Evolutionary conservation across 257 asterid species (phyloP).

Genomic region (Ehretia macrophylla): DNA sequence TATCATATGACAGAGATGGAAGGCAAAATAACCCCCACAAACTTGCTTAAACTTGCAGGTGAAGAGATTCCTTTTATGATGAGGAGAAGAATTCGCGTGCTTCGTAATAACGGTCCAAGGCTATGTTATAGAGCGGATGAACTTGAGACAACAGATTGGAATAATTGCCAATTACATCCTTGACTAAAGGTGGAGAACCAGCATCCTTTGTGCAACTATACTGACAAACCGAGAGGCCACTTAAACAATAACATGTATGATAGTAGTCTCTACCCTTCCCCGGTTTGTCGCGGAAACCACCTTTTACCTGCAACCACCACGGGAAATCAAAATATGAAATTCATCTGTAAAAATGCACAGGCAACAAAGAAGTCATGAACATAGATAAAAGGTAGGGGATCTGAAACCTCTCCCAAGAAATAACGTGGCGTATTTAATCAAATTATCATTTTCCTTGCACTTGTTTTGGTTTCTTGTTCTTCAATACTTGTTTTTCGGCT

Average conservation of each 20-base stretch:
- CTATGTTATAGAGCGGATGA: slow-evolving; percentile 73
- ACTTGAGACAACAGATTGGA: slow-evolving; percentile 69
- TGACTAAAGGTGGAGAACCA: slow-evolving; percentile 56
- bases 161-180: slow-evolving; percentile 72
- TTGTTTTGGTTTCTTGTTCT: no score
- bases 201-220: slow-evolving; percentile 38
- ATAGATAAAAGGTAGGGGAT: neutral
- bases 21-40: neutral
- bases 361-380: neutral
- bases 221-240: slow-evolving; percentile 86
- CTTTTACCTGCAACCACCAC: slow-evolving; percentile 59
- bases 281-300: slow-evolving; percentile 94
- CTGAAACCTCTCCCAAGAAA: no score
- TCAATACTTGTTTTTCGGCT: no score
- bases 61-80: slow-evolving; percentile 1
- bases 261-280: slow-evolving; percentile 86
- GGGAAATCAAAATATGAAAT: slow-evolving; percentile 9
- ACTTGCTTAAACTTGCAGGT: neutral
- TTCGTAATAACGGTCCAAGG: slow-evolving; percentile 61
- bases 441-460: no score
- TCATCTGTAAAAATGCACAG: neutral
- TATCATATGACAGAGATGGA: no score
- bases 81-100: slow-evolving; percentile 50
- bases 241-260: slow-evolving; percentile 88
- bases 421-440: no score